These are phyloP conservation scores for Epichloe scottii DNA, from an alignment of 2,329 filamentous ascomycete species.

Conservation along the genomic window DNA sequence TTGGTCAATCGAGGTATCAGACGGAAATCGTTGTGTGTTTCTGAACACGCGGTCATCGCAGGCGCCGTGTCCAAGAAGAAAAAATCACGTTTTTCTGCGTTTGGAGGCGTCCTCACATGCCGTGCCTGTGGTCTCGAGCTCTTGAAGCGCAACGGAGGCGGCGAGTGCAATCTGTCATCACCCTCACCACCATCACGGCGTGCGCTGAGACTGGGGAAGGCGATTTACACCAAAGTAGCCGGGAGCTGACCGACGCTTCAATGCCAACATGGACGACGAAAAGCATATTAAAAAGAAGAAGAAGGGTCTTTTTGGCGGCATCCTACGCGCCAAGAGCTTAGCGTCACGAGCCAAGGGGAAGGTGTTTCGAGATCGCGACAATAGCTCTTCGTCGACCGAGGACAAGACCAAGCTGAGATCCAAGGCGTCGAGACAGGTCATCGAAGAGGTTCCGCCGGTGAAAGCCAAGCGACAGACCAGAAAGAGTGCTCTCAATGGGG, in stretches of 20 bases:
- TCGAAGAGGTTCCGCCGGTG: not conserved
- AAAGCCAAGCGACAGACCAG: not conserved
- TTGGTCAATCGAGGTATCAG: no score
- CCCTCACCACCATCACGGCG: no score
- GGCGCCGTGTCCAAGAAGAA: no score
- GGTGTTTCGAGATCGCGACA: constrained; percentile 3
- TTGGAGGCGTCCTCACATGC: not conserved
- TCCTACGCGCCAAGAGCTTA: constrained; percentile 36
- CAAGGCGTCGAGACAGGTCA: not conserved
- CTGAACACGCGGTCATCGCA: not conserved
- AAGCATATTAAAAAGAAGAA: constrained; percentile 21
- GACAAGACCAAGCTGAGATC: not conserved
- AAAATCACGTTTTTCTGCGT: not conserved
- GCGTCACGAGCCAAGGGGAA: constrained; percentile 12
- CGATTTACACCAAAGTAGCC: no score
- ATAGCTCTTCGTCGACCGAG: not conserved
- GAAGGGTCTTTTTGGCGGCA: constrained; percentile 33
- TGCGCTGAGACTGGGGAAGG: no score
- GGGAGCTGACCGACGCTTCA: not conserved
- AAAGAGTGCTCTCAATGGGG: not conserved
- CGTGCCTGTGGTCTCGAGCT: not conserved
- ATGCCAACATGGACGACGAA: constrained; percentile 22
- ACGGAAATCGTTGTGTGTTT: not conserved
- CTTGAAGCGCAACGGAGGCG: not conserved
- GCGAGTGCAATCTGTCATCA: no score